These are phyloP conservation scores for Pichia sp. DNA, from an alignment of 1,139 yeast species.

Conservation along the genomic window DNA sequence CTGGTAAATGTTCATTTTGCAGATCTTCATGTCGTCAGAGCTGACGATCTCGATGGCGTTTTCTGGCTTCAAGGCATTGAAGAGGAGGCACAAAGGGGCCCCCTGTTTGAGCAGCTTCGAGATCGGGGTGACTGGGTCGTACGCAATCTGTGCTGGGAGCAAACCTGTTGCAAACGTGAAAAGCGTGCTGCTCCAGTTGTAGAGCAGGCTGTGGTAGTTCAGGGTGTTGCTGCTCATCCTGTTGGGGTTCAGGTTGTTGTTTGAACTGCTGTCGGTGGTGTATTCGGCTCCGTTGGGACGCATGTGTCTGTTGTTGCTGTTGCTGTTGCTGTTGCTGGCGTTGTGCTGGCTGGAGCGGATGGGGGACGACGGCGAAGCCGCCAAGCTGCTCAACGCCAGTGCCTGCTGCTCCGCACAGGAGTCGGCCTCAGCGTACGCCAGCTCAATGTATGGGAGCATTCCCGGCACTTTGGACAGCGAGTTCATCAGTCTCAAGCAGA, in stretches of 20 bases:
- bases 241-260: background rate
- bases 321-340: constrained; percentile 1
- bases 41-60: constrained; percentile 48
- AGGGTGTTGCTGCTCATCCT: constrained; percentile 1
- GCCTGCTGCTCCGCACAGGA: constrained; percentile 71
- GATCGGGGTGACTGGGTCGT: constrained; percentile 90
- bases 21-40: constrained; percentile 74
- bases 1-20: constrained; percentile 87
- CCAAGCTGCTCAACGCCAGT: constrained; percentile 38
- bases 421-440: constrained; percentile 61
- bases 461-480: constrained; percentile 64
- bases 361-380: background rate
- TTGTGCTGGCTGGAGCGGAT: too few relatives aligned
- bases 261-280: background rate
- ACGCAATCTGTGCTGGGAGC: constrained; percentile 63
- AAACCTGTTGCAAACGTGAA: constrained; percentile 73
- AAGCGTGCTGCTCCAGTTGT: constrained; percentile 32
- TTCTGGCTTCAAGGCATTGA: constrained; percentile 54
- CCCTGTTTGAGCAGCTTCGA: constrained; percentile 91
- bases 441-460: constrained; percentile 63
- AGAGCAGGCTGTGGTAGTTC: constrained; percentile 2
- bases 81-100: constrained; percentile 81
- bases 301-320: background rate
- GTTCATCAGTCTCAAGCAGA: constrained; percentile 56
- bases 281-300: background rate